Base-by-base conservation (phyloP, 2,329 filamentous ascomycete species). In the Zopfia rhizophila region DNA sequence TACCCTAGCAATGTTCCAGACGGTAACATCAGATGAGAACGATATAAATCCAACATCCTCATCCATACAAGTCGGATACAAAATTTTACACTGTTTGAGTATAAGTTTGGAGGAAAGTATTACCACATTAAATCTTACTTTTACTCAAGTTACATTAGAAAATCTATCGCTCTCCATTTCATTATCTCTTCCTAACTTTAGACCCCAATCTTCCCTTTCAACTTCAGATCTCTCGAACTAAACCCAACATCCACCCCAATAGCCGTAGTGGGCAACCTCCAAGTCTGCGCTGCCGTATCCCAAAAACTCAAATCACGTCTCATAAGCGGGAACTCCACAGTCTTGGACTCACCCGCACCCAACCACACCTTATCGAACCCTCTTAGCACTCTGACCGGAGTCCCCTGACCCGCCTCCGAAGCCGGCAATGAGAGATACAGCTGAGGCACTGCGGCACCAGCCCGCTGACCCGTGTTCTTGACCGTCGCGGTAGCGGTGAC, bases 371-470 rank as follows among this genome's bases (percentile, higher is more conserved):
- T 84, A 3, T 79, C 75, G 45, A 84, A 84, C 5, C 67, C 64
- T 16, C 66, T 54, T 13, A 71, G 36, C 70, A 79, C 53, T 36
- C 69, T 70, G 4, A 76, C 70, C 0, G 80, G 79, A 16, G 78
- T 79, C 51, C n/a, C 74, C 46, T 44, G 51, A 12, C 49, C 43
- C 1, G 61, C 54, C 28, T 66, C 60, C 3, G 38, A 32, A 4
- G 37, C 45, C 27, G 72, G 71, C 22, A 72, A 75, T 72, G 65
- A 78, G n/a, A 84, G 63, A 60, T 85, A 85, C 1, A 86, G 68
- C 65, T 86, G 82, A 2, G 79, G 70, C 1, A 85, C 78, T 7
- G 78, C 73, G 2, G 75, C 75, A 18, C 80, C 82, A 16, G 66
- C 59, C 2, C 73, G 56, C 3, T 58, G 47, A 13, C 83, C 82